A percentile compares a stretch with the other conserved stretches of the same genome.
These are phyloP conservation scores for Penicillium sp. DNA, from an alignment of 2,329 filamentous ascomycete genomes.

Conservation along the genomic window DNA sequence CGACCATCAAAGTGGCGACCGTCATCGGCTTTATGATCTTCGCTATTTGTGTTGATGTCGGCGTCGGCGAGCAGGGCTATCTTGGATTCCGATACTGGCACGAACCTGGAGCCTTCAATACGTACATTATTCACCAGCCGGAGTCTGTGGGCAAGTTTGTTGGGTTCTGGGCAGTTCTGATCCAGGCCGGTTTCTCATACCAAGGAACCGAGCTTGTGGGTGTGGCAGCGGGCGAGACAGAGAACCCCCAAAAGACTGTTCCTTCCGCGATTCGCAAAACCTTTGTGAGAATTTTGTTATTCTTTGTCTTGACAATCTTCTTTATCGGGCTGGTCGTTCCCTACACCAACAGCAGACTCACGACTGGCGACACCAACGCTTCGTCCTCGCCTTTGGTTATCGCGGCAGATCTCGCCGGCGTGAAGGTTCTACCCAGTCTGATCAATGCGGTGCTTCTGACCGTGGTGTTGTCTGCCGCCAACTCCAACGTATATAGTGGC, in stretches of 20 bases:
- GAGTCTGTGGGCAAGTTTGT: conserved; percentile 62
- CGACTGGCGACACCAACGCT: conserved; percentile 26
- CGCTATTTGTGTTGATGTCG: conserved; percentile 70
- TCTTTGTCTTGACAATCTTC: conserved; percentile 50
- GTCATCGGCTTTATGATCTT: conserved; percentile 75
- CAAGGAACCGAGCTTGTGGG: conserved; percentile 70
- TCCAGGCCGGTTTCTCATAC: conserved; percentile 41
- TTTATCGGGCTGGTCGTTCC: conserved; percentile 71
- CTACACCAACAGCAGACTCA: conserved; percentile 56
- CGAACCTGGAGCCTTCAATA: conserved; percentile 66
- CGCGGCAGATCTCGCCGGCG: conserved; percentile 37
- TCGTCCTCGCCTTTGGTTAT: conserved; percentile 43
- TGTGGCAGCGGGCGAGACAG: conserved; percentile 71
- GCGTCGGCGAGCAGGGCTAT: conserved; percentile 67
- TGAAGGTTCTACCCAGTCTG: conserved; percentile 37
- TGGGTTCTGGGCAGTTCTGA: conserved; percentile 55
- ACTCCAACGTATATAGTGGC: conserved; percentile 45
- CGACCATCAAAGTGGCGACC: conserved; percentile 71
- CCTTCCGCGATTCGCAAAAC: conserved; percentile 70
- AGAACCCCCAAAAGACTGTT: conserved; percentile 68
- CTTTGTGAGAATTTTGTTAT: conserved; percentile 68
- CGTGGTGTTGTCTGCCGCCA: conserved; percentile 41
- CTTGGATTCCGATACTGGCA: conserved; percentile 72
- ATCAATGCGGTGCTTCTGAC: conserved; percentile 43
- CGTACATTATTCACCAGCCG: conserved; percentile 57